phyloP scores from a whole-genome alignment of 2,329 filamentous ascomycete species.

The Acephala macrosclerotiorum region DNA sequence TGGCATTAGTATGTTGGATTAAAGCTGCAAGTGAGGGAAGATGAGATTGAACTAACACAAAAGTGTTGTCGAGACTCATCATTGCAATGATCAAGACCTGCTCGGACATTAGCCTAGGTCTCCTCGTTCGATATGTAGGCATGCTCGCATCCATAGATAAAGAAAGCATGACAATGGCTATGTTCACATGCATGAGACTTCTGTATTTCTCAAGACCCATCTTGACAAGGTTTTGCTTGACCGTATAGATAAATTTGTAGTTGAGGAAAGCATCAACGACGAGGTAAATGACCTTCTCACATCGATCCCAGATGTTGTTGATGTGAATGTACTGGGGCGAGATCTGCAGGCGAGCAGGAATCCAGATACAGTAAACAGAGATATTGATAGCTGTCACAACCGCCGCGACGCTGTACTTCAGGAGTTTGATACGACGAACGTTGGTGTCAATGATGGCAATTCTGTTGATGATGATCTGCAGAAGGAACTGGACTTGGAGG shows the following conservation, averaged over 20 bases:
- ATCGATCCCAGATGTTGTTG: constrained; percentile 60
- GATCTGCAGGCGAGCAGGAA: constrained; percentile 55
- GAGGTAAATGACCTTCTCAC: constrained; percentile 59
- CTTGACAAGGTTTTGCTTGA: constrained; percentile 12
- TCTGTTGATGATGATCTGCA: constrained; percentile 63
- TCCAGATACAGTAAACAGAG: constrained; percentile 60
- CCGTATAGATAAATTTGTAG: constrained; percentile 11
- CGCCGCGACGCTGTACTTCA: constrained; percentile 49
- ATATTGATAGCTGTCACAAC: constrained; percentile 58
- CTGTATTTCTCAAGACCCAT: constrained; percentile 8
- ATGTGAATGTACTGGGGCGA: constrained; percentile 50
- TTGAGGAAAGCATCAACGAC: constrained; percentile 58
- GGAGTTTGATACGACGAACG: constrained; percentile 43
- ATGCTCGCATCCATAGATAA: constrained; percentile 6
- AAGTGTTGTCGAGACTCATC: constrained; percentile 11
- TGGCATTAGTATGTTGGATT: background rate
- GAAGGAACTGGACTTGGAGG: constrained; percentile 56
- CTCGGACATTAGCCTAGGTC: background rate
- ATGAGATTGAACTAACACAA: background rate
- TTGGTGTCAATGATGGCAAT: constrained; percentile 56
- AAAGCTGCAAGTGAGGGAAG: background rate
- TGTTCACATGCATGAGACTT: constrained; percentile 1
- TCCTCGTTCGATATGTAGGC: background rate
- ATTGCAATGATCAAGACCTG: constrained; percentile 11
- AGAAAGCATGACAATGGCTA: constrained; percentile 6